Conservation (phyloP, 345 rosid genomes). For the Lepidium africanum region DNA sequence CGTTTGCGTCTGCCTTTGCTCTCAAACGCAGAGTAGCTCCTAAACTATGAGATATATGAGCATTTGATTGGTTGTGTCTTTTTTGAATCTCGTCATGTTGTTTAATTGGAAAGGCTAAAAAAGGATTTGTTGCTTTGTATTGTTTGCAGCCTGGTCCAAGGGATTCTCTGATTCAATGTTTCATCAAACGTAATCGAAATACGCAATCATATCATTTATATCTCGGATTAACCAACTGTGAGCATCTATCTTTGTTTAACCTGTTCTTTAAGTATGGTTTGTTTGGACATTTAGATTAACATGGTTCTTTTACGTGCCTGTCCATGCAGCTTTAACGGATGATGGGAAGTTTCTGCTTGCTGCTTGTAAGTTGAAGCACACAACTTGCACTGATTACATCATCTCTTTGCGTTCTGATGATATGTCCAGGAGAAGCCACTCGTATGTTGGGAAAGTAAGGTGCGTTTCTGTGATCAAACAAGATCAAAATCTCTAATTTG, state of each 20-base stretch:
- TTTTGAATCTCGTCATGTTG: neutral
- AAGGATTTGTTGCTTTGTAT: neutral
- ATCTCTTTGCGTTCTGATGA: slow-evolving; percentile 63
- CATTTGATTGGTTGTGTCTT: neutral
- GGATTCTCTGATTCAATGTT: slow-evolving; percentile 52
- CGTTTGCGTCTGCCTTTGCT: slow-evolving; percentile 4
- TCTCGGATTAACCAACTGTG: slow-evolving; percentile 58
- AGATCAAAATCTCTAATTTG: neutral
- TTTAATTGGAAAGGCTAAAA: neutral
- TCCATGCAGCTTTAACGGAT: slow-evolving; percentile 61
- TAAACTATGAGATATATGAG: neutral
- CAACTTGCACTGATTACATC: slow-evolving; percentile 80
- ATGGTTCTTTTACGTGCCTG: neutral
- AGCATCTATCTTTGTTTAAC: slow-evolving; percentile 10
- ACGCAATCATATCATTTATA: slow-evolving; percentile 55
- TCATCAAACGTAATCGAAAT: slow-evolving; percentile 48
- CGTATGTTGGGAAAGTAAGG: slow-evolving; percentile 79
- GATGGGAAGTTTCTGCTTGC: slow-evolving; percentile 86
- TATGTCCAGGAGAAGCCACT: slow-evolving; percentile 65
- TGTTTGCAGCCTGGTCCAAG: slow-evolving; percentile 70
- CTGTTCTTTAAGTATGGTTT: neutral
- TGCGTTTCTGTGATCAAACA: slow-evolving; percentile 17
- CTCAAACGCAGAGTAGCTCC: neutral
- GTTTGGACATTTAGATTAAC: neutral
- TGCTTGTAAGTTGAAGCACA: slow-evolving; percentile 64